These are phyloP conservation scores for Pisolithus sp. DNA, from an alignment of 768 basidiomycete genomes.

Conservation along the genomic window DNA sequence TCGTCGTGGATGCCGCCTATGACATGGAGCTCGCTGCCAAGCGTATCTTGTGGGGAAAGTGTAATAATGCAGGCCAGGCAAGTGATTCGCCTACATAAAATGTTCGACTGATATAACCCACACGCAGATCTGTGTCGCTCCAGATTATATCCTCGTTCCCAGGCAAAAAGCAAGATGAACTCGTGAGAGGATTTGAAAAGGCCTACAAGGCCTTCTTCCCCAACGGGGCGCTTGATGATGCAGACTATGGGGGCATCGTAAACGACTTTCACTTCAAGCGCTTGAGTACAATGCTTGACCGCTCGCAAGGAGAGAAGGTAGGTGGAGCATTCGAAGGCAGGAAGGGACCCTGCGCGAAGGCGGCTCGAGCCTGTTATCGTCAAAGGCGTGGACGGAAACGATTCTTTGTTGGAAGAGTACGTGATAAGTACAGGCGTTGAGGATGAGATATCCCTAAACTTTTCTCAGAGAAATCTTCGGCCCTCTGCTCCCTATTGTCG, in stretches of 20 bases:
- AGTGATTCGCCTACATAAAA: neutral
- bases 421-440: slow-evolving; percentile 10
- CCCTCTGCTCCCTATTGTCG: slow-evolving; percentile 58
- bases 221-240: slow-evolving; percentile 39
- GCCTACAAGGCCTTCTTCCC: slow-evolving; percentile 48
- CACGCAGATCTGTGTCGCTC: slow-evolving; percentile 33
- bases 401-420: slow-evolving; percentile 57
- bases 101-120: neutral
- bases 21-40: slow-evolving; percentile 50
- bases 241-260: slow-evolving; percentile 46
- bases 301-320: slow-evolving; percentile 52
- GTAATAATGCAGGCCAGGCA: slow-evolving; percentile 59
- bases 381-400: slow-evolving; percentile 43
- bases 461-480: slow-evolving; percentile 63
- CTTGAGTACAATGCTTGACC: slow-evolving; percentile 42
- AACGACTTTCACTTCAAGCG: slow-evolving; percentile 49
- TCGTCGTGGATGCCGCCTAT: slow-evolving; percentile 36
- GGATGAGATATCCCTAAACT: neutral
- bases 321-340: slow-evolving; percentile 39
- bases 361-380: slow-evolving; percentile 60
- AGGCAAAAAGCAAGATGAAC: slow-evolving; percentile 37
- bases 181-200: slow-evolving; percentile 40
- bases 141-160: slow-evolving; percentile 41
- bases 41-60: slow-evolving; percentile 63
- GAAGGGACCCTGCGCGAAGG: slow-evolving; percentile 30